Base-by-base conservation (phyloP, 345 rosid species). In the Gossypium raimondii region DNA sequence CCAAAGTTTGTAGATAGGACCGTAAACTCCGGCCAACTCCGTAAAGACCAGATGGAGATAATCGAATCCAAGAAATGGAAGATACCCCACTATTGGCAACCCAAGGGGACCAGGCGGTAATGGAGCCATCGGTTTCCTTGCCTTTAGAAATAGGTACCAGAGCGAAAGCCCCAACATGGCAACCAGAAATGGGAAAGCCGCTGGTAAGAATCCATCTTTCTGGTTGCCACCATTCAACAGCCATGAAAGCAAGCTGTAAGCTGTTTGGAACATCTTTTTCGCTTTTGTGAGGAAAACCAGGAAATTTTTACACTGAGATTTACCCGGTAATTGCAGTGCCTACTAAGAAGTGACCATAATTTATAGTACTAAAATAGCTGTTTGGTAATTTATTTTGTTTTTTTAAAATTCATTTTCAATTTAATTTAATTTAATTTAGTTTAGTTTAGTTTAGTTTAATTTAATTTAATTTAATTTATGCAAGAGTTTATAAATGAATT, bases 1-100 rank as follows among this genome's bases (percentile, higher is more conserved):
- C 17, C 51, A 41, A 22, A 81, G 73, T 52, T 72, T 84, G 75
- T 22, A 77, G 34, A 84, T 75, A 2, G 83, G 83, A 24, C 87
- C 81, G 3, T 84, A 79, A 3, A 13, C 9, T 27, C 0, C 16
- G 4, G 81, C 78, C 62, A 81, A 38, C 6, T 72, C 59, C 27
- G 65, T 71, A 75, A 81, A 84, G 11, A 12, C 3, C 1, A 50
- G 17, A 24, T 81, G 86, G 56, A 84, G 80, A 56, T 81, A 34
- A 43, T 34, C 27, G 9, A 50, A 16, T 44, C 83, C 78, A 3
- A 84, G 80, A 52, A 79, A 84, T 1, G 82, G 79, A 50, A 80
- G 71, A 62, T 76, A 75, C 14, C 82, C 76, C 7, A 66, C 55
- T 2, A 80, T 0, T 1, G 77, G 77, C 11, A 80, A 9, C 24